Percentiles rank a stretch among this genome's conserved stretches.
Evolutionary conservation across 2,329 filamentous ascomycete species (phyloP).

Genomic region (Diaporthe batatas): DNA sequence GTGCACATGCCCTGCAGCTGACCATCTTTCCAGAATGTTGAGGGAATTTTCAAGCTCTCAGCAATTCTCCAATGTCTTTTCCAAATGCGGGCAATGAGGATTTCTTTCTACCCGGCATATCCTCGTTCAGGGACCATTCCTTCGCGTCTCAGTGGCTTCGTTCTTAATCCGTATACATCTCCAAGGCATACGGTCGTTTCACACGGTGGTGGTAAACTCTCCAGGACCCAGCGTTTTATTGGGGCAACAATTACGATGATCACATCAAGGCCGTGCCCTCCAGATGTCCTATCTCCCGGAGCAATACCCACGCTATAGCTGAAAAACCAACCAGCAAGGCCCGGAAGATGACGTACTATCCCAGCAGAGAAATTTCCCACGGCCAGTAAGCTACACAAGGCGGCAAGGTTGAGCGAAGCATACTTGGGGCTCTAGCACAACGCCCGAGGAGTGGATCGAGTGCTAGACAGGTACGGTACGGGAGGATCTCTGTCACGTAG

Average conservation of each 20-base stretch:
- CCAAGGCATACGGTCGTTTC: no score
- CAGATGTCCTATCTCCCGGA: background rate
- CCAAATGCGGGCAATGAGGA: background rate
- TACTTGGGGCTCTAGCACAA: background rate
- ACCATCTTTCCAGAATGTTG: background rate
- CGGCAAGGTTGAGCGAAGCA: background rate
- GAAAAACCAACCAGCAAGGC: background rate
- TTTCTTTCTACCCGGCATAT: background rate
- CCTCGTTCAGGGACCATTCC: background rate
- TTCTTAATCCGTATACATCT: no score
- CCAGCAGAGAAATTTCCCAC: background rate
- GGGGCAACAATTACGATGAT: constrained; percentile 47
- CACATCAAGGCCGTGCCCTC: background rate
- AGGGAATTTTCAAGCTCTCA: background rate
- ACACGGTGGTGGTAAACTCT: no score
- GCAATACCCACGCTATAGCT: background rate
- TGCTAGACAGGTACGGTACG: no score
- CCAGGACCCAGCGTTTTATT: no score
- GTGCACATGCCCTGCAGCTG: background rate
- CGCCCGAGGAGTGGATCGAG: no score
- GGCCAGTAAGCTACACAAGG: background rate
- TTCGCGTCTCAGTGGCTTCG: constrained; percentile 45
- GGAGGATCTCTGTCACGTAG: background rate
- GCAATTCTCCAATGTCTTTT: background rate
- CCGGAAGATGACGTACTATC: background rate